Evolutionary conservation across 805 yeast genomes (phyloP).

Genomic region (Hanseniaspora vineae): DNA sequence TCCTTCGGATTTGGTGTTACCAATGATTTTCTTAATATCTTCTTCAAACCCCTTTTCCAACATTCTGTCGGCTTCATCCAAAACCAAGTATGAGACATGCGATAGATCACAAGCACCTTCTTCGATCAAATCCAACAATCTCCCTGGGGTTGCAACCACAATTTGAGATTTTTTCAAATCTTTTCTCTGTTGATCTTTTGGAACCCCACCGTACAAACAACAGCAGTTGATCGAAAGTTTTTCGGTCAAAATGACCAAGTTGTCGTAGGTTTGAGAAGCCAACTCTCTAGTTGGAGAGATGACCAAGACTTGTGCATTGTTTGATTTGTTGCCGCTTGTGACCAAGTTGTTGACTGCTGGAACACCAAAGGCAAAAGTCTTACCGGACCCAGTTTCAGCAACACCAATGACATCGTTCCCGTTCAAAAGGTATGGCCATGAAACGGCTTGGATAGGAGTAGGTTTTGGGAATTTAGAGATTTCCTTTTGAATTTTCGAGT

Average conservation of each 20-base stretch:
- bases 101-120: slow-evolving; percentile 72
- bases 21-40: slow-evolving; percentile 77
- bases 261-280: slow-evolving; percentile 87
- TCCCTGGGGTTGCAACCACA: slow-evolving; percentile 97
- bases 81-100: slow-evolving; percentile 61
- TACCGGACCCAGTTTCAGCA: slow-evolving; percentile 98
- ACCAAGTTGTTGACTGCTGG: slow-evolving; percentile 77
- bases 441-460: slow-evolving; percentile 86
- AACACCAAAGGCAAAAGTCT: slow-evolving; percentile 93
- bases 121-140: slow-evolving; percentile 78
- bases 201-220: slow-evolving; percentile 94
- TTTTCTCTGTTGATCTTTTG: slow-evolving; percentile 80
- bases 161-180: slow-evolving; percentile 56
- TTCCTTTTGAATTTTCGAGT: slow-evolving; percentile 42
- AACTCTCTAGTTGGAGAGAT: slow-evolving; percentile 96
- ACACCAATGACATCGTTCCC: slow-evolving; percentile 89
- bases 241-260: slow-evolving; percentile 50
- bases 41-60: slow-evolving; percentile 96
- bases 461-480: slow-evolving; percentile 73
- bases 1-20: slow-evolving; percentile 33
- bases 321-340: slow-evolving; percentile 14
- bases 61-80: slow-evolving; percentile 99
- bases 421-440: slow-evolving; percentile 82
- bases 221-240: slow-evolving; percentile 55
- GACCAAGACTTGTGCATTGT: slow-evolving; percentile 61